phyloP scores from a whole-genome alignment of 2,329 filamentous ascomycete genomes.

The Dryadomyces quercivorus region DNA sequence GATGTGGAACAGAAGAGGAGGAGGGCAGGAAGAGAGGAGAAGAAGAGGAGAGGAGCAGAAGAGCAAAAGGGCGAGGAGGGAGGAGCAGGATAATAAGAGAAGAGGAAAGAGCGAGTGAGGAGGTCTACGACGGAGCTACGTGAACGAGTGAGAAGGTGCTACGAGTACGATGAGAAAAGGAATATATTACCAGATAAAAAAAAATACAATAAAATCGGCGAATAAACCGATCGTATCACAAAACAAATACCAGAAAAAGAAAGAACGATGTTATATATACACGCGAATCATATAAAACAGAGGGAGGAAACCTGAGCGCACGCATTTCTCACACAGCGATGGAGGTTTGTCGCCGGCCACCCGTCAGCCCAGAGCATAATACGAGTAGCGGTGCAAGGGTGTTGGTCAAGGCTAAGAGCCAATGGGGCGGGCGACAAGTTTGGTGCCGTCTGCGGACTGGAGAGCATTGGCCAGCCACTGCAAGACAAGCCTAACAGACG shows the following conservation, averaged over 20 bases:
- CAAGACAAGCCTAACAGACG: background rate
- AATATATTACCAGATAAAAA: background rate
- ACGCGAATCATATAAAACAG: conserved; percentile 5
- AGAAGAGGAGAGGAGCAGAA: background rate
- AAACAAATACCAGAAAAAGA: background rate
- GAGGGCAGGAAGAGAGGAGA: background rate
- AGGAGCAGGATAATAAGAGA: background rate
- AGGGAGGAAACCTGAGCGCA: background rate
- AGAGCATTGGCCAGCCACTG: background rate
- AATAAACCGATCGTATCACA: background rate
- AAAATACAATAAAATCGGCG: conserved; percentile 2
- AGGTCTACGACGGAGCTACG: background rate
- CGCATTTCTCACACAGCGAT: background rate
- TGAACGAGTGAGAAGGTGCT: background rate
- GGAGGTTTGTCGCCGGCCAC: background rate
- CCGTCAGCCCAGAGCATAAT: background rate
- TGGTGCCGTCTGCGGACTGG: background rate
- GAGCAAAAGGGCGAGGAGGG: background rate
- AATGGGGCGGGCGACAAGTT: background rate
- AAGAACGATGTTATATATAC: background rate
- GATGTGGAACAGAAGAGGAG: background rate
- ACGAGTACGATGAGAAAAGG: background rate
- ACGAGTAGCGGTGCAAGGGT: conserved; percentile 1
- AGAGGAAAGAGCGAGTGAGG: conserved; percentile 3
- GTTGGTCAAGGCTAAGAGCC: background rate